Evolutionary conservation across 2,329 filamentous ascomycete species (phyloP), one percentile per base, ranked within the genome.

Genomic region (Ceratocystis variospora): DNA sequence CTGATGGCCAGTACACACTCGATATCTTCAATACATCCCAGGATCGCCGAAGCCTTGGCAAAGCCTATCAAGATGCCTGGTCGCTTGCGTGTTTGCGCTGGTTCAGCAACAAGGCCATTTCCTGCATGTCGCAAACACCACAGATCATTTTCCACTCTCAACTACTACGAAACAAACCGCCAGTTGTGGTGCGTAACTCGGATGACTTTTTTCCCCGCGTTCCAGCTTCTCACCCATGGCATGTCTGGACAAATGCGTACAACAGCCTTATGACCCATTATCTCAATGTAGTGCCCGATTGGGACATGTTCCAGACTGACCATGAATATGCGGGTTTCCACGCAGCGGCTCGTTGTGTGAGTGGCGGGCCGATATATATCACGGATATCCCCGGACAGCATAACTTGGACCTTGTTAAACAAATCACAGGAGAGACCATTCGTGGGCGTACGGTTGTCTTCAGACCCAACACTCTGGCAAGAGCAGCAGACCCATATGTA

Each of bases 41-140:
- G 17, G 83, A 85, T 71, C 85, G 93, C n/a, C 82, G 84, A 44
- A 79, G 83, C 7, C 82, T 96, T 45, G 90, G 86, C 61, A 81
- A 81, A 6, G 78, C 85, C 2, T 96, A 96, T 71, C 87, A 94
- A 69, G 89, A 96, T 73, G 88, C 89, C 6, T 97, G 92, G 92
- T 86, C 83, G 1, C 82, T 91, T 65, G 84, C 89, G 0, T 85
- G 86, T 7, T 80, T 96, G 7, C 86, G 87, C 10, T 82, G 95
- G 73, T 94, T 99, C 72, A 83, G 84, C 71, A 84, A 82, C 62
- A 87, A 86, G 70, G 84, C 86, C 4, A 95, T 96, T 63, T 93
- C 89, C 2, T 97, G 94, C 84, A 97, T 97, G 92, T 94, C 91
- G 0, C 89, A 94, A 74, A 83, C 87, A 2, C 94, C 94, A 0